A percentile compares a stretch with the other conserved stretches of the same genome.
These are phyloP conservation scores for Hypoxylon cercidicola DNA, from an alignment of 495 filamentous ascomycete species.

Conservation along the genomic window DNA sequence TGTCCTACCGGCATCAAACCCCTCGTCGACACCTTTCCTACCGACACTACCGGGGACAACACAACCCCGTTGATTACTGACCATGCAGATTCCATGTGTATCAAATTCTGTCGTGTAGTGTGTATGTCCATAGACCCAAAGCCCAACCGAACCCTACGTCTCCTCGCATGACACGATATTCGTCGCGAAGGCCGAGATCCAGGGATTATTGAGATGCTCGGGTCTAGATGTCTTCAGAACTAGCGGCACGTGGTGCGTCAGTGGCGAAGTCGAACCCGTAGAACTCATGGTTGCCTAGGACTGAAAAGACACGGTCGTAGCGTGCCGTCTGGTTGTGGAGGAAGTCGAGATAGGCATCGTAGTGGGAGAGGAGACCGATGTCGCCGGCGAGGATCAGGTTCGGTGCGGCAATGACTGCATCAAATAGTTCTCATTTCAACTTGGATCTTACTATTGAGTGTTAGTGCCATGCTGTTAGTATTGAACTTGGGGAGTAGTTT, in stretches of 20 bases:
- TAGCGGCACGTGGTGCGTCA: constrained; percentile 66
- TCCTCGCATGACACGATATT: constrained; percentile 52
- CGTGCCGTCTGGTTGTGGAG: constrained; percentile 55
- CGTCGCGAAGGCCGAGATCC: constrained; percentile 61
- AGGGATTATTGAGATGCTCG: constrained; percentile 53
- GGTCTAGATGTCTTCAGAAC: constrained; percentile 55
- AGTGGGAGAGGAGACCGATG: constrained; percentile 65
- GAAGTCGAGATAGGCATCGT: constrained; percentile 62
- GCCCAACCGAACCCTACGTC: constrained; percentile 45
- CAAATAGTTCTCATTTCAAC: too few relatives aligned
- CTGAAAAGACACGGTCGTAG: constrained; percentile 61
- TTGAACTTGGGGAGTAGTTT: too few relatives aligned
- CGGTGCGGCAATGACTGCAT: neutral
- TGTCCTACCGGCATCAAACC: too few relatives aligned
- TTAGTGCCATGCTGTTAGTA: too few relatives aligned
- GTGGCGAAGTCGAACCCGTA: constrained; percentile 53
- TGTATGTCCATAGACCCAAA: constrained; percentile 67
- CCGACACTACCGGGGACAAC: constrained; percentile 40
- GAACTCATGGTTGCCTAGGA: constrained; percentile 71
- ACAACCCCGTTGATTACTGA: constrained; percentile 67
- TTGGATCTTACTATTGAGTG: too few relatives aligned
- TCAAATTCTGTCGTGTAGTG: constrained; percentile 59
- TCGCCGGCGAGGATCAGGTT: constrained; percentile 62
- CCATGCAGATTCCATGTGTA: constrained; percentile 51
- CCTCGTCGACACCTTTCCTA: too few relatives aligned